Conservation (phyloP, 192 early-diverging fungal species). For the Podila clonocystis region DNA sequence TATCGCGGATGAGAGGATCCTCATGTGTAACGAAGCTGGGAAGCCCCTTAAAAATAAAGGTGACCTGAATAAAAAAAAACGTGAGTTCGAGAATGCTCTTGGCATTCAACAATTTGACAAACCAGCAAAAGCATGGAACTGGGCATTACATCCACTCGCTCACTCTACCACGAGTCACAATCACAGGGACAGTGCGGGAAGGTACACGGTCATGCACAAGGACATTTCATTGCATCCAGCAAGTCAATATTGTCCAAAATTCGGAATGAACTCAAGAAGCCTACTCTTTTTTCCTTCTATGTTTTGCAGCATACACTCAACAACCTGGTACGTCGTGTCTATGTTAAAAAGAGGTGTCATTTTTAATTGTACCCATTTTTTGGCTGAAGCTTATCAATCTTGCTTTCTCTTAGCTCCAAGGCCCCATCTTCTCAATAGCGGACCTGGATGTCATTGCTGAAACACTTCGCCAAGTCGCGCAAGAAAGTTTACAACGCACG, state of each 20-base stretch:
- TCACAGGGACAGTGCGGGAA: slow-evolving; percentile 51
- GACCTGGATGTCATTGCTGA: slow-evolving; percentile 51
- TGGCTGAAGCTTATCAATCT: too few relatives aligned
- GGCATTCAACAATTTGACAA: background rate
- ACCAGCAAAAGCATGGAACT: background rate
- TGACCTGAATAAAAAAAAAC: background rate
- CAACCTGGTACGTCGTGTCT: slow-evolving; percentile 26
- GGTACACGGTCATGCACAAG: slow-evolving; percentile 6
- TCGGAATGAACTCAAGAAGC: background rate
- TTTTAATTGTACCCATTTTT: background rate
- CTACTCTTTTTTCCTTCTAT: background rate
- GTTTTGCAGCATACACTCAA: slow-evolving; percentile 35
- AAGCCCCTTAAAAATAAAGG: background rate
- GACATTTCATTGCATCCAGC: background rate
- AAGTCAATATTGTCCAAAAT: background rate
- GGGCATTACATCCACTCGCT: slow-evolving; percentile 14
- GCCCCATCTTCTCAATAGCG: slow-evolving; percentile 32
- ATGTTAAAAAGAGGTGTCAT: background rate
- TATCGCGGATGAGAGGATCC: slow-evolving; percentile 46
- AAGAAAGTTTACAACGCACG: slow-evolving; percentile 29
- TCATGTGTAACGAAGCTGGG: background rate
- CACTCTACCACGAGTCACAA: slow-evolving; percentile 47
- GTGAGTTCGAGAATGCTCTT: background rate
- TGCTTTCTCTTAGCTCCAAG: slow-evolving; percentile 21
- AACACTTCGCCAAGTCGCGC: slow-evolving; percentile 27